Evolutionary conservation across 345 rosid genomes (phyloP), one percentile per base, ranked within the genome.

Genomic region (Eucalyptus marginata): DNA sequence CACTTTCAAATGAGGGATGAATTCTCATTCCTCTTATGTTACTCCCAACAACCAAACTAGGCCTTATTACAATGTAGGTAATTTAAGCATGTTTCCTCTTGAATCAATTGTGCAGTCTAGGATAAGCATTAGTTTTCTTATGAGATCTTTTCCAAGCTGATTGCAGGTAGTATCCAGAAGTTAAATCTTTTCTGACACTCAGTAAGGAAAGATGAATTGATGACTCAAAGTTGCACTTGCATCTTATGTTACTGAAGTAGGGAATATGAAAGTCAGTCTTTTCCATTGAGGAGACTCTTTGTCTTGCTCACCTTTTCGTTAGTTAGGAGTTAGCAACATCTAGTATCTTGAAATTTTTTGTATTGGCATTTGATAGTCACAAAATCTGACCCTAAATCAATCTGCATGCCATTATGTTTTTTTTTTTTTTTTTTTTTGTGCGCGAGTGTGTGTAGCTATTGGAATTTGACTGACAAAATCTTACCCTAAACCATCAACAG

Each of bases 361-460:
- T 36, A 3, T 71, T 33, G 25, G 44, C 81, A 71, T 71, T 68
- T 18, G 13, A 71, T 6, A 71, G 81, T 71, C 81, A 7, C 40
- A 36, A 71, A 68, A 33, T 18, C 81, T 71, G 46, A 71, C 44
- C 44, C 81, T 33, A 71, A 7, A 33, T 71, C 2, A 2, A 71
- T 33, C 46, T 71, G 27, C 46, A 71, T 71, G 13, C 46, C 14
- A 36, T 71, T 71, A 12, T 18, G 14, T 12, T 22, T 7, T 7
- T 20, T 54, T 54, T 20, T 18, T 20, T 4, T 7, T 20, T 54
- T 8, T 22, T 22, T 22, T 56, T 56, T 7, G 24, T 0, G 5
- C 5, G 2, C 2, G 10, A 4, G 0, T 3, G 62, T 1, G 0
- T 22, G 12, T 9, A 9, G 29, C 27, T 76, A 76, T 40, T 76